phyloP scores from a whole-genome alignment of 306 rosid genomes.

The Lathyrus tuberosus region DNA sequence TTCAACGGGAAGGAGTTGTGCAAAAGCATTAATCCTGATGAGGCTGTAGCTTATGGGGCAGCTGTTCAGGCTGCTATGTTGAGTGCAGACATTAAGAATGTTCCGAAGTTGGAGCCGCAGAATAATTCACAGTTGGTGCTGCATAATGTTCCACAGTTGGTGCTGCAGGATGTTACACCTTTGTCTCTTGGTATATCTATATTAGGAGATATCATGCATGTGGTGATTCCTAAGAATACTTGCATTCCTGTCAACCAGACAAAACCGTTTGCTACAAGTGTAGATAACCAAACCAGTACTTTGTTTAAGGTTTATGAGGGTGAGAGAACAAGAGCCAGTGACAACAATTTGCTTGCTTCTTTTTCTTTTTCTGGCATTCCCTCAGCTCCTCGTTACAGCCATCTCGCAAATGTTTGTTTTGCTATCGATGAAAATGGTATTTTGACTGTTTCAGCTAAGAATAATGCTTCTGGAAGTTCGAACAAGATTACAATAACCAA shows the following conservation, averaged over 20 bases:
- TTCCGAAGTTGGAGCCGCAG: conserved; percentile 40
- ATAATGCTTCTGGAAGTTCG: background rate
- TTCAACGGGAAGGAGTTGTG: background rate
- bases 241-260: conserved; percentile 44
- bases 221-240: conserved; percentile 48
- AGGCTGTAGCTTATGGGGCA: conserved; percentile 36
- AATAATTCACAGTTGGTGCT: conserved; percentile 17
- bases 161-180: conserved; percentile 54
- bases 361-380: conserved; percentile 40
- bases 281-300: conserved; percentile 43
- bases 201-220: background rate
- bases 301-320: conserved; percentile 17
- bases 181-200: conserved; percentile 40
- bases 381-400: conserved; percentile 40
- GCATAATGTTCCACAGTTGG: conserved; percentile 34
- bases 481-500: background rate
- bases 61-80: conserved; percentile 20
- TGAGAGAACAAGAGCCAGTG: background rate
- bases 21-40: conserved; percentile 22
- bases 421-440: conserved; percentile 16
- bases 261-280: rapidly evolving
- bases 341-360: conserved; percentile 52
- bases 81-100: background rate
- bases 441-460: background rate
- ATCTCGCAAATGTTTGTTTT: conserved; percentile 39